Percentiles rank a stretch among this genome's conserved stretches.
Evolutionary conservation across 2,329 filamentous ascomycete species (phyloP).

Genomic region (Pseudocercospora fuligena): DNA sequence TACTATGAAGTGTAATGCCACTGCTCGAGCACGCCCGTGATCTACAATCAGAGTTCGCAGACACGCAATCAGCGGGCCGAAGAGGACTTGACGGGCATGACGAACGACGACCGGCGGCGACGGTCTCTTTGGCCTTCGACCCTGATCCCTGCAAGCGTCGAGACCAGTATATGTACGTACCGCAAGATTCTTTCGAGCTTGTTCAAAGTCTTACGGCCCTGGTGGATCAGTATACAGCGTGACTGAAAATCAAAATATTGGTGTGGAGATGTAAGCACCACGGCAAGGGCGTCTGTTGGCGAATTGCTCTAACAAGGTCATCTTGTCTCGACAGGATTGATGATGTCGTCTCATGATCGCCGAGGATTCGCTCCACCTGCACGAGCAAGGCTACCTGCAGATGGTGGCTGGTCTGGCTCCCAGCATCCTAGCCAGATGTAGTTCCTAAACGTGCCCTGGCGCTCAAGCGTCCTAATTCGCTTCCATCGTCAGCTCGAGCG

Average conservation of each 20-base stretch:
- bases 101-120: constrained; percentile 7
- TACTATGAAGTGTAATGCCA: neutral
- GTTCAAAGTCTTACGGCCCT: neutral
- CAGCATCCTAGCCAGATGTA: constrained; percentile 1
- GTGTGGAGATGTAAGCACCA: neutral
- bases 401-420: constrained; percentile 11
- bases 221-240: constrained; percentile 5
- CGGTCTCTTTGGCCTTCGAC: neutral
- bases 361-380: constrained; percentile 8
- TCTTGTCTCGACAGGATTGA: neutral
- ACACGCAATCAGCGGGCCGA: constrained; percentile 25
- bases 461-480: constrained; percentile 11
- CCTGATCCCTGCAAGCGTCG: constrained; percentile 20
- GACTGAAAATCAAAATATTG: neutral
- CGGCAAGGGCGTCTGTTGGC: neutral
- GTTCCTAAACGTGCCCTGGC: constrained; percentile 2
- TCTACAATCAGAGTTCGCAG: constrained; percentile 5
- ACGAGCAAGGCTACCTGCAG: constrained; percentile 6
- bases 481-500: constrained; percentile 17
- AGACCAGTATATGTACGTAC: constrained; percentile 7
- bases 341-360: constrained; percentile 9
- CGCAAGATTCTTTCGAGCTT: constrained; percentile 11
- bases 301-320: neutral
- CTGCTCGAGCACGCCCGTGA: neutral
- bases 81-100: constrained; percentile 12